These are phyloP conservation scores for Fusarium haematococcum DNA, from an alignment of 2,329 filamentous ascomycete genomes.

Conservation along the genomic window DNA sequence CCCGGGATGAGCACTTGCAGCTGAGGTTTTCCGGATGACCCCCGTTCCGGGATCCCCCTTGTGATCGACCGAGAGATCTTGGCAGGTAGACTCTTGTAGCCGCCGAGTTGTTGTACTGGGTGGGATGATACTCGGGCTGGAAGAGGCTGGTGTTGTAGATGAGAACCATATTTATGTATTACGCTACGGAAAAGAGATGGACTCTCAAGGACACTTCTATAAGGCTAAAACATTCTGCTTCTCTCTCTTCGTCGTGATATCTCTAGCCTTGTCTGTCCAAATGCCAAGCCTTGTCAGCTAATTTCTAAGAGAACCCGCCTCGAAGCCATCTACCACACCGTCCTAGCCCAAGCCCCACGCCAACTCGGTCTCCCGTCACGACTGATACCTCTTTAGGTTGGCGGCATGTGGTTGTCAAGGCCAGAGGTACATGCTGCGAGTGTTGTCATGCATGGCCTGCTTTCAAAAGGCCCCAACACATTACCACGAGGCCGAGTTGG, in stretches of 20 bases:
- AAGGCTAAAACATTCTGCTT: neutral
- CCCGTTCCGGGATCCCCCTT: conserved; percentile 14
- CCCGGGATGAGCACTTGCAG: conserved; percentile 25
- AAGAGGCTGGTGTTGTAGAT: neutral
- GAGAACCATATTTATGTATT: neutral
- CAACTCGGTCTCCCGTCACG: conserved; percentile 5
- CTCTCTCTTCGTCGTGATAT: neutral
- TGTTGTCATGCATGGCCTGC: conserved; percentile 7
- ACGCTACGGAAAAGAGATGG: neutral
- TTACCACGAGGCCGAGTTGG: conserved; percentile 2
- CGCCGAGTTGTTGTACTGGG: neutral
- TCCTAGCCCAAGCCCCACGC: conserved; percentile 18
- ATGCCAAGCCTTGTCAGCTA: neutral
- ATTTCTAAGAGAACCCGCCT: conserved; percentile 17
- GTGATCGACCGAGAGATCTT: conserved; percentile 1
- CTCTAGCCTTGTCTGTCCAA: neutral
- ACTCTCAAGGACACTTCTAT: neutral
- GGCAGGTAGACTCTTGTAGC: neutral
- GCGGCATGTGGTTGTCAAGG: neutral
- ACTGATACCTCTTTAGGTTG: conserved; percentile 1
- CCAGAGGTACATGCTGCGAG: neutral
- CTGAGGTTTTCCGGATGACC: conserved; percentile 12
- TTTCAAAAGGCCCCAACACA: neutral
- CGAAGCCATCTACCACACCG: conserved; percentile 20
- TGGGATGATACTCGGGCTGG: neutral